Conservation (phyloP, 371 early-diverging fungal species). For the Actinomucor elegans region DNA sequence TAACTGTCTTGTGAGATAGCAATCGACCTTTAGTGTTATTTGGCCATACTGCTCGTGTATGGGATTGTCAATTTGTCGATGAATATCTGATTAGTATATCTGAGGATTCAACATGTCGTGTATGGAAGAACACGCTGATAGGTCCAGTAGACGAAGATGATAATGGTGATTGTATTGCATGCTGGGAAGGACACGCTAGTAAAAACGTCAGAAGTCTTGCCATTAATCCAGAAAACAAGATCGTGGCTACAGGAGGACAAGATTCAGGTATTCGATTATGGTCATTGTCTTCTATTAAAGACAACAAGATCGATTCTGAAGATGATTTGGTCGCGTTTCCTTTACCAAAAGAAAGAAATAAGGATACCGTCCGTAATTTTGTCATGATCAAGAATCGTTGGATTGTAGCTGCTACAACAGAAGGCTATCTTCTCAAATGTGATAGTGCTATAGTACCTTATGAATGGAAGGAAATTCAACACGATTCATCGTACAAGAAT, state of each 20-base stretch:
- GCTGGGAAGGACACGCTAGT: slow-evolving; percentile 79
- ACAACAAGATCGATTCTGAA: slow-evolving; percentile 57
- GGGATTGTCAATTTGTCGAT: slow-evolving; percentile 74
- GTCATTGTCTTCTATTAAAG: slow-evolving; percentile 55
- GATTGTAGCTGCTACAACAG: slow-evolving; percentile 36
- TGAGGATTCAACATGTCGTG: slow-evolving; percentile 79
- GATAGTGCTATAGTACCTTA: slow-evolving; percentile 18
- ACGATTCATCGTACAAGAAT: slow-evolving; percentile 21
- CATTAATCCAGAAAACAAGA: slow-evolving; percentile 45
- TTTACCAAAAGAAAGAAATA: slow-evolving; percentile 19
- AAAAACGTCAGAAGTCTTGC: slow-evolving; percentile 86
- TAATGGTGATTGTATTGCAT: slow-evolving; percentile 57
- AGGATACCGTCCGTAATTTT: slow-evolving; percentile 59
- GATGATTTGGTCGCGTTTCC: slow-evolving; percentile 34
- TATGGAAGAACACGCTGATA: slow-evolving; percentile 66
- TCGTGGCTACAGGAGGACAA: slow-evolving; percentile 78
- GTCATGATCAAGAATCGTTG: slow-evolving; percentile 34
- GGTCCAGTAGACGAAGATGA: slow-evolving; percentile 34
- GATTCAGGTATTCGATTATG: slow-evolving; percentile 80
- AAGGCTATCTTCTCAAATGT: slow-evolving; percentile 49
- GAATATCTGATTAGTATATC: slow-evolving; percentile 65
- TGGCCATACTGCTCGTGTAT: slow-evolving; percentile 83
- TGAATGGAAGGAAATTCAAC: slow-evolving; percentile 30
- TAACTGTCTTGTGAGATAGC: slow-evolving; percentile 17
- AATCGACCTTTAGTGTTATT: slow-evolving; percentile 54